Conservation (phyloP, 2,329 filamentous ascomycete genomes). For the Paracorniculantispora psalliotae region DNA sequence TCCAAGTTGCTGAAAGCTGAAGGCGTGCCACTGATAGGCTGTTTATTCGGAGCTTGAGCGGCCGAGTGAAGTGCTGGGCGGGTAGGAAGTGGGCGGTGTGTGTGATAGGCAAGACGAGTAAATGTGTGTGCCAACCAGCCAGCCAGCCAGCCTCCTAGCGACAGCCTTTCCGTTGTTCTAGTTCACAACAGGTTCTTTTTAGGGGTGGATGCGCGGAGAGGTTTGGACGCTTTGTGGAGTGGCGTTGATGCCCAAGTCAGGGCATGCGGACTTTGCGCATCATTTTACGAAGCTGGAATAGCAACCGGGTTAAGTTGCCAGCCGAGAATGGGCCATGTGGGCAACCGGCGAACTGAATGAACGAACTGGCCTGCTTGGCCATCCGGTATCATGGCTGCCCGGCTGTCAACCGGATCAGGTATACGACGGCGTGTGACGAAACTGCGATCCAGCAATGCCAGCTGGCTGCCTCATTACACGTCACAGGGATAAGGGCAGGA, state of each 20-base stretch:
- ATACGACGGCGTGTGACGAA: constrained; percentile 5
- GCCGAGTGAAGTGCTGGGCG: neutral
- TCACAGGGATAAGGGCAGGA: neutral
- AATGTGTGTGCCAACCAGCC: neutral
- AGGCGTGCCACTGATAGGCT: neutral
- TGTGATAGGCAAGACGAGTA: neutral
- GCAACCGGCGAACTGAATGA: neutral
- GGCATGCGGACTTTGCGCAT: constrained; percentile 5
- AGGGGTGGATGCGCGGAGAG: neutral
- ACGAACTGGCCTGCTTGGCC: neutral
- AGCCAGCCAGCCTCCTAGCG: neutral
- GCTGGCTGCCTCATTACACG: neutral
- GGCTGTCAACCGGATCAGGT: constrained; percentile 1
- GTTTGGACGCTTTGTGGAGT: constrained; percentile 6
- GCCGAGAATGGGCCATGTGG: constrained; percentile 2
- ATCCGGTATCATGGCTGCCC: neutral
- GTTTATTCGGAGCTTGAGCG: neutral
- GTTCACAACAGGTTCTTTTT: neutral
- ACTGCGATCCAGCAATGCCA: neutral
- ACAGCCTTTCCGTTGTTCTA: neutral
- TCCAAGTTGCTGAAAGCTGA: constrained; percentile 1
- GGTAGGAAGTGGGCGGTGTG: neutral
- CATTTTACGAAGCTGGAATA: constrained; percentile 1
- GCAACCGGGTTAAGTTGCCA: neutral
- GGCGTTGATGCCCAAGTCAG: constrained; percentile 11